A percentile compares a stretch with the other conserved stretches of the same genome.
phyloP scores from a whole-genome alignment of 345 rosid species.

The Sapria himalayana region DNA sequence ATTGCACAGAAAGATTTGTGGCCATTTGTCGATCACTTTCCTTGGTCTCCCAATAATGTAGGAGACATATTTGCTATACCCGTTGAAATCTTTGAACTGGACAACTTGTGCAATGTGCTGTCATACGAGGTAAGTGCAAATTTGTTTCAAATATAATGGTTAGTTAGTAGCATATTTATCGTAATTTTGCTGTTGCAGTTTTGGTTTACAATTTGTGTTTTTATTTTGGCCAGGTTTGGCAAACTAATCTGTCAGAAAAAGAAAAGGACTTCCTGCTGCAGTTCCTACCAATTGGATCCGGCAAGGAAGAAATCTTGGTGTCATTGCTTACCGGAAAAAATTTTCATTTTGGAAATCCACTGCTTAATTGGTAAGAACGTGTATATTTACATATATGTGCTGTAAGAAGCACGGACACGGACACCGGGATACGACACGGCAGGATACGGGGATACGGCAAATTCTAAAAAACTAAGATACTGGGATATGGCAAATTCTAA shows the following conservation, averaged over 20 bases:
- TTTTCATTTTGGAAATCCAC: conserved; percentile 75
- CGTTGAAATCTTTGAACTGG: conserved; percentile 44
- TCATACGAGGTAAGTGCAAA: conserved; percentile 42
- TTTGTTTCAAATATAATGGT: no score
- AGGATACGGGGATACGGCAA: no score
- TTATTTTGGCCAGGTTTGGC: conserved; percentile 40
- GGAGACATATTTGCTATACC: conserved; percentile 56
- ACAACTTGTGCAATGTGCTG: conserved; percentile 43
- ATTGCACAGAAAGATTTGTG: conserved; percentile 42
- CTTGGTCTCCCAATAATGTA: conserved; percentile 19
- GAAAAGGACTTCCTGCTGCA: conserved; percentile 52
- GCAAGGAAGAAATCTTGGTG: conserved; percentile 30
- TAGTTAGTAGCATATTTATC: no score
- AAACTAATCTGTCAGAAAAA: conserved; percentile 34
- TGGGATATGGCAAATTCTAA: no score
- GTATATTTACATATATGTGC: no score
- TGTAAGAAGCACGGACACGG: no score
- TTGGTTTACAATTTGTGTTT: no score
- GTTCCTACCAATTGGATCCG: conserved; percentile 56
- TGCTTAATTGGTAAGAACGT: conserved; percentile 45
- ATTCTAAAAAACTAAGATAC: no score
- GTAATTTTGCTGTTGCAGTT: no score
- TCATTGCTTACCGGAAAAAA: conserved; percentile 51
- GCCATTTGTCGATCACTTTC: conserved; percentile 25
- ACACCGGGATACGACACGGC: no score